Evolutionary conservation across 2,329 filamentous ascomycete genomes (phyloP), one percentile per base, ranked within the genome.

Genomic region (Hypoxylon sp.): DNA sequence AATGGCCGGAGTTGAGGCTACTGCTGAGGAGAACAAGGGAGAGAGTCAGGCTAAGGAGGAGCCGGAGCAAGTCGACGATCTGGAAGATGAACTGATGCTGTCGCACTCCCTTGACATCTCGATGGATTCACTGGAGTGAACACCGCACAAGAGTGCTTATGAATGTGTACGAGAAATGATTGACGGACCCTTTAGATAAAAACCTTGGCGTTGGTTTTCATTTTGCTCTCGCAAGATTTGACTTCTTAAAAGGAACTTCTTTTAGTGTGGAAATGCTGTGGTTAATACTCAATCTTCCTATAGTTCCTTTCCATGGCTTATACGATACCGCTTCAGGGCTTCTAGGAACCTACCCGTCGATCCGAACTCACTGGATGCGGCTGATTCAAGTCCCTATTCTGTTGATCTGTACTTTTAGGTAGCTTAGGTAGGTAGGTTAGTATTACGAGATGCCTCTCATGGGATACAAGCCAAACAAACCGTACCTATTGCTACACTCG

Each of bases 1-100:
- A 4, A 64, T 52, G 51, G 5, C 54, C 17, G 60, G 65, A 10
- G 11, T 67, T 5, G 51, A 53, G 13, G 33, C 6, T n/a, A 67
- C 31, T n/a, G 17, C 10, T 5, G 9, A 46, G 50, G n/a, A 39
- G 17, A 35, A 14, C 14, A 39, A 19, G 14, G 22, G 5, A 24
- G 35, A 33, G 29, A 42, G 82, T 26, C 87, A 85, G 85, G 80
- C 75, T 0, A 78, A 39, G 19, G 44, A 39, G 24, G 26, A 24
- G 47, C 82, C 83, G 0, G 35, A 29, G 31, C 50, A 61, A 19
- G 19, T 19, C 19, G 11, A 29, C 13, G 39, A 17, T 17, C 53
- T 29, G 19, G 31, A 46, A 6, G 35, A 46, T 39, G 29, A 19
- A 9, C 24, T 42, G 14, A 17, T 22, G 19, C 19, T 22, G 19